Percentiles rank a stretch among this genome's conserved stretches.
phyloP scores from a whole-genome alignment of 164 flowering plant genomes.

The Echeveria elegans region DNA sequence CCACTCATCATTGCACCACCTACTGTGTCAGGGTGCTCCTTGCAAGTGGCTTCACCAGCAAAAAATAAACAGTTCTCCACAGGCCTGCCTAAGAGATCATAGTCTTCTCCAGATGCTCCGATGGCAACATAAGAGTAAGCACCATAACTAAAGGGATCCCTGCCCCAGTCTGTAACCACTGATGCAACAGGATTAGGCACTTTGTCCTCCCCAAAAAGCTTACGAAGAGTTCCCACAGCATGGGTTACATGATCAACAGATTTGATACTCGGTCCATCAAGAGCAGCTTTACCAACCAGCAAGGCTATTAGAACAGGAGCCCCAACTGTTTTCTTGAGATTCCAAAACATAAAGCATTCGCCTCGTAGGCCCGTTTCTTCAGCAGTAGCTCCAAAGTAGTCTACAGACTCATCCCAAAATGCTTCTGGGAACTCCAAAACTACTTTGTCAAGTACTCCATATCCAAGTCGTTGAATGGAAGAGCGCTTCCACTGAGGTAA shows the following conservation, averaged over 20 bases:
- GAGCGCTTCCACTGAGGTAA: constrained; percentile 81
- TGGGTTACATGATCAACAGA: constrained; percentile 68
- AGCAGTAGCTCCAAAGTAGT: constrained; percentile 98
- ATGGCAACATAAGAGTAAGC: constrained; percentile 98
- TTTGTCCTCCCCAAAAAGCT: constrained; percentile 69
- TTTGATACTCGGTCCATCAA: constrained; percentile 57
- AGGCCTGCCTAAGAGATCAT: constrained; percentile 84
- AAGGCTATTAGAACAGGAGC: constrained; percentile 97
- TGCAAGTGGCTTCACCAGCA: constrained; percentile 99
- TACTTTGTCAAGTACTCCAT: constrained; percentile 95
- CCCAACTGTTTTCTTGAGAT: constrained; percentile 85
- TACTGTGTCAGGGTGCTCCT: constrained; percentile 99
- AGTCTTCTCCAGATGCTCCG: constrained; percentile 98
- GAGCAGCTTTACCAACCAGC: constrained; percentile 92
- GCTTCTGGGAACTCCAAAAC: constrained; percentile 79
- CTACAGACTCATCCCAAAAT: constrained; percentile 96
- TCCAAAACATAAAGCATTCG: constrained; percentile 99
- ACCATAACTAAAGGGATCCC: constrained; percentile 91
- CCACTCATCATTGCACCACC: constrained; percentile 99
- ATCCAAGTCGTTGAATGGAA: constrained; percentile 82
- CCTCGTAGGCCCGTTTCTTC: constrained; percentile 76
- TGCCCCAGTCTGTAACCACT: constrained; percentile 98
- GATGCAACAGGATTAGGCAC: constrained; percentile 96
- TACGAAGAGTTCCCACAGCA: constrained; percentile 78
- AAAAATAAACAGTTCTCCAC: constrained; percentile 90